Evolutionary conservation across 768 basidiomycete genomes (phyloP).

Genomic region (Boletellus sp.): DNA sequence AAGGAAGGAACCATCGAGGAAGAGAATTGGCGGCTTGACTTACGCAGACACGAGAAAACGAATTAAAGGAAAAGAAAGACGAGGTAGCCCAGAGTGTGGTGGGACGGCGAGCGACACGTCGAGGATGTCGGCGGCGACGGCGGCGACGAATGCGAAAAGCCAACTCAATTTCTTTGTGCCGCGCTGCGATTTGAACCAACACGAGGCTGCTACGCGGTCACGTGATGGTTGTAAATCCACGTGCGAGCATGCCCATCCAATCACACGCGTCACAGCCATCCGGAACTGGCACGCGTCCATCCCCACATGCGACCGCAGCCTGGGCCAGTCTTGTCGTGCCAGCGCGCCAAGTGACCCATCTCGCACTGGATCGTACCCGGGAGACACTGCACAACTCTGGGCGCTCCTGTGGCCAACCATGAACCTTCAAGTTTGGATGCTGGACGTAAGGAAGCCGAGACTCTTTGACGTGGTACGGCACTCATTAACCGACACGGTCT

Average conservation of each 20-base stretch:
- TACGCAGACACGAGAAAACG: constrained; percentile 1
- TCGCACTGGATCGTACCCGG: no score
- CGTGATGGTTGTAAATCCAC: constrained; percentile 28
- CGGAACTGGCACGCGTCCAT: no score
- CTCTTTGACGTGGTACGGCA: no score
- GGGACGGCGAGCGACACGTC: constrained; percentile 18
- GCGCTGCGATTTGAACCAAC: constrained; percentile 27
- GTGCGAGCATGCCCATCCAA: not conserved
- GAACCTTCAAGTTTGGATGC: no score
- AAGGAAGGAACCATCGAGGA: constrained; percentile 22
- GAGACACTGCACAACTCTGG: no score
- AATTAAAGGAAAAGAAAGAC: not conserved
- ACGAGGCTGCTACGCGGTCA: constrained; percentile 36
- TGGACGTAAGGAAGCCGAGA: no score
- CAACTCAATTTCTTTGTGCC: constrained; percentile 26
- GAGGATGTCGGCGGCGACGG: constrained; percentile 15
- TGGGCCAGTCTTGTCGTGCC: no score
- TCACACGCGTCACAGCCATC: no score
- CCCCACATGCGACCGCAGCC: no score
- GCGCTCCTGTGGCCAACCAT: no score
- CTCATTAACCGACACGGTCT: no score
- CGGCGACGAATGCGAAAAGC: constrained; percentile 9
- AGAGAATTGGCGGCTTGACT: constrained; percentile 8
- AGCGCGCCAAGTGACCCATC: no score
- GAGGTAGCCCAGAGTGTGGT: not conserved